Evolutionary conservation across 2,329 filamentous ascomycete genomes (phyloP).

Genomic region (Plenodomus tracheiphilus): DNA sequence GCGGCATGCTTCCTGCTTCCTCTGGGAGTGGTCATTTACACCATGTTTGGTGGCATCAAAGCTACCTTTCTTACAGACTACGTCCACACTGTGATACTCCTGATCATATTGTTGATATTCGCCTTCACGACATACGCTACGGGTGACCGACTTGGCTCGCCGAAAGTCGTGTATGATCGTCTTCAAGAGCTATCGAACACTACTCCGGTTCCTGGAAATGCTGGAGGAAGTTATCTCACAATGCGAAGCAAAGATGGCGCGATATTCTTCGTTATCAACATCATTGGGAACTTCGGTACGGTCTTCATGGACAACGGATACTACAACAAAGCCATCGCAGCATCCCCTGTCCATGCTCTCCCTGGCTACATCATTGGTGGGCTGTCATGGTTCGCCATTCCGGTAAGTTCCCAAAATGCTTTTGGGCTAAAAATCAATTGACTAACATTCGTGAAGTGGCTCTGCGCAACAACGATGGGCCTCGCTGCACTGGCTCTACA

Average conservation of each 20-base stretch:
- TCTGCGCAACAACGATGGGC: conserved; percentile 53
- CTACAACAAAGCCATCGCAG: conserved; percentile 91
- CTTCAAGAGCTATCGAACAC: conserved; percentile 67
- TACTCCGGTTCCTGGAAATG: conserved; percentile 78
- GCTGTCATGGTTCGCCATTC: conserved; percentile 54
- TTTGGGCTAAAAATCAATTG: accelerated
- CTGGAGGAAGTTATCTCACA: conserved; percentile 79
- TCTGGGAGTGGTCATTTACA: conserved; percentile 79
- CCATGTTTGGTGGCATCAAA: conserved; percentile 75
- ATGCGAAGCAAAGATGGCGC: conserved; percentile 80
- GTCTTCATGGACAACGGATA: conserved; percentile 82
- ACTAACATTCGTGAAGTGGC: conserved; percentile 31
- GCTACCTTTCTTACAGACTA: conserved; percentile 72
- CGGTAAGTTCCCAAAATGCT: conserved; percentile 17
- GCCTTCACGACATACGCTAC: conserved; percentile 80
- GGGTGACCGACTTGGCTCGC: conserved; percentile 71
- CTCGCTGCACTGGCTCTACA: conserved; percentile 50
- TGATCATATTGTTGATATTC: conserved; percentile 85
- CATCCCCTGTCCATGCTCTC: conserved; percentile 79
- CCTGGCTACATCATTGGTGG: conserved; percentile 62
- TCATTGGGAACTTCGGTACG: conserved; percentile 79
- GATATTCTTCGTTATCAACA: conserved; percentile 91
- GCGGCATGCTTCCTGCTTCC: conserved; percentile 85
- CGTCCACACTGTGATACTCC: conserved; percentile 79
- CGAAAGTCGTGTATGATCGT: conserved; percentile 75